Evolutionary conservation across 108 stramenopile genomes (phyloP).

Genomic region (Tribonema minus): DNA sequence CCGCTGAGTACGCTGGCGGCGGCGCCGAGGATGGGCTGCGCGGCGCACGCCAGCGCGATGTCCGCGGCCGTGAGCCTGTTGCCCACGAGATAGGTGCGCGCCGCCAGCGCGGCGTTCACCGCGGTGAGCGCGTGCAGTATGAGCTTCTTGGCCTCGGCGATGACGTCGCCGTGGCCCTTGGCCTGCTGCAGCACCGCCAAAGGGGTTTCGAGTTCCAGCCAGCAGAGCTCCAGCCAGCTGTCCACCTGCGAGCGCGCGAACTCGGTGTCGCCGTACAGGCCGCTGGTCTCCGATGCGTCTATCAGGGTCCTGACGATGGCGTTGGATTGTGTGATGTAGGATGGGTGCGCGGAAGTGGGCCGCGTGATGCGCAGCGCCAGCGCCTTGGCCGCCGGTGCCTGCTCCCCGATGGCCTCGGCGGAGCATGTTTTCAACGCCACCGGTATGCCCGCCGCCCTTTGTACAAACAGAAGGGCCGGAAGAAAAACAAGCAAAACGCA

Average conservation of each 20-base stretch:
- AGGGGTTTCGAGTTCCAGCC: constrained; percentile 45
- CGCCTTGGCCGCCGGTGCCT: constrained; percentile 4
- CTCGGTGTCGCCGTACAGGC: constrained; percentile 33
- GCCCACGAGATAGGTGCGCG: constrained; percentile 38
- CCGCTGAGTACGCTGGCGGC: neutral
- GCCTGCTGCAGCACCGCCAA: constrained; percentile 18
- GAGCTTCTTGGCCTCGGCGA: constrained; percentile 26
- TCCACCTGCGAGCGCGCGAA: constrained; percentile 46
- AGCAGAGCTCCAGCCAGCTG: constrained; percentile 56
- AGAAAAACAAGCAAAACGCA: too few species aligned
- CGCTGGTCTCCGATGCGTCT: neutral
- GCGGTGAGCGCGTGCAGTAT: constrained; percentile 2
- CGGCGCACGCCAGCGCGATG: constrained; percentile 48
- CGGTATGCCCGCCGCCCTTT: constrained; percentile 13
- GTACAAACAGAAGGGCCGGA: too few species aligned
- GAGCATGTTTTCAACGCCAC: neutral
- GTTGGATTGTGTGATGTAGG: constrained; percentile 27
- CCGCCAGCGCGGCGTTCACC: constrained; percentile 9
- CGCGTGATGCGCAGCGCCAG: constrained; percentile 2
- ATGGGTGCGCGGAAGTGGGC: neutral
- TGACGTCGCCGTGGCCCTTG: constrained; percentile 1
- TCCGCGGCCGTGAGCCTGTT: constrained; percentile 53
- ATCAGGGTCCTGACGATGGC: constrained; percentile 23
- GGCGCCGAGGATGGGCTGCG: constrained; percentile 2
- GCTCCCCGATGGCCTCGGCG: constrained; percentile 5